Evolutionary conservation across 2,329 filamentous ascomycete genomes (phyloP).

Genomic region (Aspergillus cejpii): DNA sequence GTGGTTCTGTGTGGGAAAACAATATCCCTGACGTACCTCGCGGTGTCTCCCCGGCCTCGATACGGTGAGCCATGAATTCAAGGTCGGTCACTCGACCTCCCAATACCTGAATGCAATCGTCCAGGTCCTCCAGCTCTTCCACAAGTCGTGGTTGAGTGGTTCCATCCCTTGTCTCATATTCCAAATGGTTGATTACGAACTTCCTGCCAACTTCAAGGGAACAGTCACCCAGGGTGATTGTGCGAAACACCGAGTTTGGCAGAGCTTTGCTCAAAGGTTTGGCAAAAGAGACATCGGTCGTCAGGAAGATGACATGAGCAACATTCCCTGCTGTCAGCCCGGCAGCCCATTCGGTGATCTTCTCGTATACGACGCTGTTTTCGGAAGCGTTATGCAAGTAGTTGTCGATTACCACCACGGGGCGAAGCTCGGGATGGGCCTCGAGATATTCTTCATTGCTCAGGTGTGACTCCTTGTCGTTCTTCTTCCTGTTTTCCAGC

Average conservation of each 20-base stretch:
- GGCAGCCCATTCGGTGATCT: conserved; percentile 84
- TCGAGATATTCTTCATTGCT: conserved; percentile 84
- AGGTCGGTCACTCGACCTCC: conserved; percentile 93
- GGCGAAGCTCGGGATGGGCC: conserved; percentile 73
- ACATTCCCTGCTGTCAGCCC: conserved; percentile 77
- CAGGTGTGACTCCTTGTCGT: conserved; percentile 65
- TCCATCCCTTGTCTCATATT: conserved; percentile 38
- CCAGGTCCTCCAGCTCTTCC: conserved; percentile 62
- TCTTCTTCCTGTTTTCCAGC: conserved; percentile 60
- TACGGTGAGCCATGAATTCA: conserved; percentile 83
- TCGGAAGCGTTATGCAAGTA: conserved; percentile 75
- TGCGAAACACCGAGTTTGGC: conserved; percentile 83
- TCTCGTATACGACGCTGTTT: conserved; percentile 61
- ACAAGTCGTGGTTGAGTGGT: conserved; percentile 34
- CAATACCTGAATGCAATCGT: conserved; percentile 71
- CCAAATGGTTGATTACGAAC: conserved; percentile 79
- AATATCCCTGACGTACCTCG: conserved; percentile 38
- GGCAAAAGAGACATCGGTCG: conserved; percentile 78
- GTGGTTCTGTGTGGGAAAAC: background rate
- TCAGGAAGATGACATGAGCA: conserved; percentile 91
- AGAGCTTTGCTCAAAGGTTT: conserved; percentile 82
- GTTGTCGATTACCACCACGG: conserved; percentile 85
- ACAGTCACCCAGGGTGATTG: conserved; percentile 78
- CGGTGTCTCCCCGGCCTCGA: conserved; percentile 80
- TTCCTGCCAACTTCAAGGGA: conserved; percentile 78